Percentiles rank a stretch among this genome's conserved stretches.
Conservation (phyloP, 176 grass and related monocot species). For the Zea luxurians region DNA sequence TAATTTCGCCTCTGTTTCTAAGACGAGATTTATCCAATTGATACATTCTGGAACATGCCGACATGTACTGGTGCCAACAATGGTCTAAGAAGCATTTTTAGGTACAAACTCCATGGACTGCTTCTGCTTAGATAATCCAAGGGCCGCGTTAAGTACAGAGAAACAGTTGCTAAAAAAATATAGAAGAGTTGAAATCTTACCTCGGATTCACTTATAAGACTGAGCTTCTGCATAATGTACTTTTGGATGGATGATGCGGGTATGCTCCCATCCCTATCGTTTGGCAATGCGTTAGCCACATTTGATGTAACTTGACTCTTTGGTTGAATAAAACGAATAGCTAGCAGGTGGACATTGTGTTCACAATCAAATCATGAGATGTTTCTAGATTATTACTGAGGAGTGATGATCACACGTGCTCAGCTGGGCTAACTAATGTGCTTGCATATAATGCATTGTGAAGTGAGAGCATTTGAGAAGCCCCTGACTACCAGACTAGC, state of each 20-base stretch:
- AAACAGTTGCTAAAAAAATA: not conserved
- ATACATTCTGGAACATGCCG: not conserved
- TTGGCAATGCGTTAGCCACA: constrained; percentile 32
- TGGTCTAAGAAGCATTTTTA: not conserved
- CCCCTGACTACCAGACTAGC: not conserved
- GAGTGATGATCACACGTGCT: not conserved
- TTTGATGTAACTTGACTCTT: constrained; percentile 17
- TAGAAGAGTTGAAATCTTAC: constrained; percentile 41
- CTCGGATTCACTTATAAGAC: constrained; percentile 67
- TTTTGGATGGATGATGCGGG: constrained; percentile 77
- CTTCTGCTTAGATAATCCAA: constrained; percentile 19
- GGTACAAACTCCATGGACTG: not conserved
- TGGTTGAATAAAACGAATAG: constrained; percentile 18
- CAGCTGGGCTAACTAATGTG: constrained; percentile 1
- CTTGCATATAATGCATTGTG: constrained; percentile 13
- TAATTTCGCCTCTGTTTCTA: not conserved
- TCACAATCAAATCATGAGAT: constrained; percentile 20
- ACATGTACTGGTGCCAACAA: not conserved
- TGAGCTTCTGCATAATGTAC: constrained; percentile 79
- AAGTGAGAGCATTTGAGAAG: not conserved
- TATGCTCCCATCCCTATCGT: constrained; percentile 70
- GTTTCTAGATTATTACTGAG: constrained; percentile 1
- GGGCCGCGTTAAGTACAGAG: not conserved
- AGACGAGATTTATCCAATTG: not conserved
- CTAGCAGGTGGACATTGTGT: not conserved